These are phyloP conservation scores for Pseudogymnoascus destructans DNA, from an alignment of 2,329 filamentous ascomycete species.

Conservation along the genomic window DNA sequence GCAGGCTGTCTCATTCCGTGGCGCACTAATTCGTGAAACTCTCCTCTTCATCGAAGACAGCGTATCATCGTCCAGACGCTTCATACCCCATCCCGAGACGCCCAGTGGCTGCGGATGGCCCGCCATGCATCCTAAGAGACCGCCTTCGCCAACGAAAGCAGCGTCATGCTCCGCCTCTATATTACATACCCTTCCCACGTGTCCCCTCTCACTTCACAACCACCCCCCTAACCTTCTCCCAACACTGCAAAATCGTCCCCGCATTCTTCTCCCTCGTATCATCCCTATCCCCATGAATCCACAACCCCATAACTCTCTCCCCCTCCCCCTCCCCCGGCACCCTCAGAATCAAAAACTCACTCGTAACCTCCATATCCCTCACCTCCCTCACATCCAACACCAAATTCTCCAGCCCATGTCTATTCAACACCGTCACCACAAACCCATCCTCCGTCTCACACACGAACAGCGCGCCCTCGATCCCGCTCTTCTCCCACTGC, in stretches of 20 bases:
- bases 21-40: background rate
- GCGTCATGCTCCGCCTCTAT: background rate
- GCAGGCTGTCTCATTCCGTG: background rate
- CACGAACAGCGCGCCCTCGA: slow-evolving; percentile 83
- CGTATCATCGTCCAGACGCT: background rate
- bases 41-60: background rate
- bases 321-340: slow-evolving; percentile 25
- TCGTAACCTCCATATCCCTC: slow-evolving; percentile 49
- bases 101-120: background rate
- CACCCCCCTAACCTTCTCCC: slow-evolving; percentile 18
- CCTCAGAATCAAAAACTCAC: slow-evolving; percentile 40
- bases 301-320: slow-evolving; percentile 37
- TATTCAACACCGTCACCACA: slow-evolving; percentile 61
- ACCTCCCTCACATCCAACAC: slow-evolving; percentile 49
- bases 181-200: background rate
- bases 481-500: slow-evolving; percentile 71
- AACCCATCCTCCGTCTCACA: slow-evolving; percentile 44
- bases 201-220: background rate
- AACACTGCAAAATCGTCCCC: slow-evolving; percentile 20
- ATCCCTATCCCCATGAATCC: slow-evolving; percentile 39
- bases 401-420: slow-evolving; percentile 58
- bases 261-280: slow-evolving; percentile 29
- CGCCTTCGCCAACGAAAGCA: background rate
- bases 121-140: background rate
- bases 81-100: background rate